Conservation (phyloP, 1,139 yeast genomes). For the Pichiaceae sp. region DNA sequence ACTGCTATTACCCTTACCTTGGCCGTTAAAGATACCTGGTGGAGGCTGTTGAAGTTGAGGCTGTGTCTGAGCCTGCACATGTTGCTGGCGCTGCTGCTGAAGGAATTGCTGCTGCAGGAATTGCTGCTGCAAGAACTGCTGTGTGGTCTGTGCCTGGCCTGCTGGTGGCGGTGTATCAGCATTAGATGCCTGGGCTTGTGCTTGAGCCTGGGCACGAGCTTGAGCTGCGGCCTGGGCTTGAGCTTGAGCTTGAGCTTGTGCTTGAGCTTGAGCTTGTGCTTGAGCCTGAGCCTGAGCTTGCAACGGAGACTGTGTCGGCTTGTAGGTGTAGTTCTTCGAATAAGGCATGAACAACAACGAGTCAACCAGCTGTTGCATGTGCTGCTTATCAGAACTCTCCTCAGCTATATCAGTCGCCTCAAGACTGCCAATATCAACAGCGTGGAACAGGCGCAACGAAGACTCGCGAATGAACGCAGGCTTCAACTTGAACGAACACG, state of each 20-base stretch:
- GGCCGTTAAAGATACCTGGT: constrained; percentile 33
- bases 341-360: constrained; percentile 27
- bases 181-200: constrained; percentile 15
- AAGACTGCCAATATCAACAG: constrained; percentile 11
- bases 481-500: constrained; percentile 16
- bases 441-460: constrained; percentile 16
- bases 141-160: constrained; percentile 9
- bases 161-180: constrained; percentile 21
- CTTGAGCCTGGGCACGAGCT: constrained; percentile 11
- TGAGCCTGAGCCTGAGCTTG: constrained; percentile 3
- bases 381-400: constrained; percentile 12
- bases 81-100: constrained; percentile 19
- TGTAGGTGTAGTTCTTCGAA: constrained; percentile 29
- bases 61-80: constrained; percentile 9
- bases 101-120: constrained; percentile 19
- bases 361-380: constrained; percentile 20
- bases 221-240: constrained; percentile 16
- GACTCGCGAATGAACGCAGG: constrained; percentile 13
- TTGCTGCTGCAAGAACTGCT: constrained; percentile 11
- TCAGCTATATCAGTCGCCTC: constrained; percentile 8
- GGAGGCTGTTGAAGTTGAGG: constrained; percentile 32
- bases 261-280: constrained; percentile 11
- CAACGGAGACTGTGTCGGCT: constrained; percentile 3
- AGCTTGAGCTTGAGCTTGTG: constrained; percentile 31
- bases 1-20: constrained; percentile 35